These are phyloP conservation scores for Sclerotinia subarctica DNA, from an alignment of 2,329 filamentous ascomycete species.

Conservation along the genomic window DNA sequence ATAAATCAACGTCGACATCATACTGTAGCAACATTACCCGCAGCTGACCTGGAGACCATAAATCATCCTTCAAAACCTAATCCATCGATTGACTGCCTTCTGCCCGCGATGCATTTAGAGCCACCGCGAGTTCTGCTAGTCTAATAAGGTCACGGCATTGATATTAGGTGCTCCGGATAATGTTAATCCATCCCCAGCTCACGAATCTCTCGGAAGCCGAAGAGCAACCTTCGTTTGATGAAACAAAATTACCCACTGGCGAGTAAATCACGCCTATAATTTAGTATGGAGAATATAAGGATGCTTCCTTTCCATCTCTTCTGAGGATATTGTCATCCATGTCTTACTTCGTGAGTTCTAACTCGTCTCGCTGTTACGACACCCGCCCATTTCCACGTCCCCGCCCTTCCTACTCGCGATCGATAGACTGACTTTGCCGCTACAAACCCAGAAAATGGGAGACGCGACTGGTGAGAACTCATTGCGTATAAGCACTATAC, in stretches of 20 bases:
- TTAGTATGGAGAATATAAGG: not conserved
- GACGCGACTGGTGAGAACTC: not conserved
- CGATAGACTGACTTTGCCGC: too few relatives aligned
- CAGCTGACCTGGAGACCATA: too few relatives aligned
- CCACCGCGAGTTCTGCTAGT: not conserved
- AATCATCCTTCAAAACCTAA: not conserved
- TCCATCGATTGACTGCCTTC: not conserved
- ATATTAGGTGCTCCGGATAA: not conserved
- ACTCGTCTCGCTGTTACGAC: too few relatives aligned
- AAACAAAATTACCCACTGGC: not conserved
- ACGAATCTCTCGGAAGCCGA: not conserved
- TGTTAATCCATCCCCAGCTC: too few relatives aligned
- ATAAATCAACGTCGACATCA: not conserved
- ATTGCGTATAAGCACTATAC: not conserved
- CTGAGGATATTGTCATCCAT: not conserved
- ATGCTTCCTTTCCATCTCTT: not conserved
- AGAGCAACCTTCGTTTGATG: not conserved
- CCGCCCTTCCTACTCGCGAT: too few relatives aligned
- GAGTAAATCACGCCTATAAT: not conserved
- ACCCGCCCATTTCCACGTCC: too few relatives aligned
- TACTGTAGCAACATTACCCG: too few relatives aligned
- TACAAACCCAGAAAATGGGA: not conserved
- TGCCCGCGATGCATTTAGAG: too few relatives aligned
- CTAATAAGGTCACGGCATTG: not conserved
- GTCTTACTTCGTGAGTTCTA: too few relatives aligned